Conservation (phyloP, 495 filamentous ascomycete species). For the Hypoxylon lenormandii region DNA sequence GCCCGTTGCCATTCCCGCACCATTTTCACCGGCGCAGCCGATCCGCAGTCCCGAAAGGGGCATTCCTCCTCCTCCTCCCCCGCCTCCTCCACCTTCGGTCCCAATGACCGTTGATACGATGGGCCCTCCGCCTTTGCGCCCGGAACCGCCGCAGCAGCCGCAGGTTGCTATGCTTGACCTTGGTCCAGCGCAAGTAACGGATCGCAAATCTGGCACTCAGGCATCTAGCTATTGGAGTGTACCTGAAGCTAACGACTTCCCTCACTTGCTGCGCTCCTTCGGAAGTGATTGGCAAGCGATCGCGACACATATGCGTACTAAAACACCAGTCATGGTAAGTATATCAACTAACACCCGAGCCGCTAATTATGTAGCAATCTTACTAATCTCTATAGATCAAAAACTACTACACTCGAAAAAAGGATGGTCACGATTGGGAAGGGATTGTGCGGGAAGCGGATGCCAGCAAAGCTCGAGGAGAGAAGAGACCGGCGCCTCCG, state of each 20-base stretch:
- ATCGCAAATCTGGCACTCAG: constrained; percentile 63
- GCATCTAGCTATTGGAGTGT: constrained; percentile 99
- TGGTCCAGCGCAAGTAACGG: constrained; percentile 52
- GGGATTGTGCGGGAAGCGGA: constrained; percentile 77
- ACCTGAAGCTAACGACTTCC: constrained; percentile 86
- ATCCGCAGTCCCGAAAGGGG: constrained; percentile 56
- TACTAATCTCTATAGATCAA: constrained; percentile 74
- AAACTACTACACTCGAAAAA: constrained; percentile 85
- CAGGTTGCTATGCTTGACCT: constrained; percentile 59
- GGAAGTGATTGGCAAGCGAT: constrained; percentile 90
- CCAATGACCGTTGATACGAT: constrained; percentile 60
- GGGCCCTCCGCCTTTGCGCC: constrained; percentile 62
- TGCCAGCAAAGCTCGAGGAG: constrained; percentile 73
- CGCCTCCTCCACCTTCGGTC: constrained; percentile 44
- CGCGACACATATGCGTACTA: constrained; percentile 86
- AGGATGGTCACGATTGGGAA: constrained; percentile 80
- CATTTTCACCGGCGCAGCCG: constrained; percentile 51
- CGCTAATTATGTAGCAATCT: constrained; percentile 22
- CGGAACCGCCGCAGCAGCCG: constrained; percentile 59
- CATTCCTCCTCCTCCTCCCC: constrained; percentile 28
- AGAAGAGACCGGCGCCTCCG: constrained; percentile 77
- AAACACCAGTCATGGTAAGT: constrained; percentile 91
- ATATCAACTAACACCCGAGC: constrained; percentile 13
- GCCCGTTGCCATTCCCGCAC: constrained; percentile 54
- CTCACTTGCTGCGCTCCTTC: constrained; percentile 78